A percentile compares a stretch with the other conserved stretches of the same genome.
These are phyloP conservation scores for Hypoxylon perforatum DNA, from an alignment of 495 filamentous ascomycete genomes.

Conservation along the genomic window DNA sequence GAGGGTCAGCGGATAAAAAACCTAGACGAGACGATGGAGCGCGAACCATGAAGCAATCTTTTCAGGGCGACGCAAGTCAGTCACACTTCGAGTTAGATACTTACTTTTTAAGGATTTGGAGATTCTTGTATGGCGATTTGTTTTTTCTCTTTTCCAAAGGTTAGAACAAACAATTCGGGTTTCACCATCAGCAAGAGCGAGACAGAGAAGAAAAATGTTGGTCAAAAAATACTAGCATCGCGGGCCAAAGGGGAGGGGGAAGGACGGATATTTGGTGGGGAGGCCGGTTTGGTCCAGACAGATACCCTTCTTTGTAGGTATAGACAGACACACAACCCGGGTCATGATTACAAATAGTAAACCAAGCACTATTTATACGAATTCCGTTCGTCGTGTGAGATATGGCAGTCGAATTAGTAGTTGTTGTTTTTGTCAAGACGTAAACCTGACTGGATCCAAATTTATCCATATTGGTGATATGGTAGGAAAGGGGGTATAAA, in stretches of 20 bases:
- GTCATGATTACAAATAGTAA: conserved; percentile 41
- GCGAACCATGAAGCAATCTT: conserved; percentile 32
- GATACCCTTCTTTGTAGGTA: conserved; percentile 46
- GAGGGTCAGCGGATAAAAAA: conserved; percentile 47
- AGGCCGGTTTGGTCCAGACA: conserved; percentile 39
- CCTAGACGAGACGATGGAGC: conserved; percentile 25
- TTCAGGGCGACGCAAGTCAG: conserved; percentile 4
- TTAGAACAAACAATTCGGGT: conserved; percentile 23
- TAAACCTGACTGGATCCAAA: too few species aligned
- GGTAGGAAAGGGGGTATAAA: too few species aligned
- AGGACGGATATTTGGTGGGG: conserved; percentile 11
- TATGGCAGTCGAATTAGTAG: background rate
- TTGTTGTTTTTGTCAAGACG: background rate
- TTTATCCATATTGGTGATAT: too few species aligned
- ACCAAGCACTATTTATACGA: conserved; percentile 27
- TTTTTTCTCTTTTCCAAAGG: conserved; percentile 11
- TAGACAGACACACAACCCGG: conserved; percentile 40
- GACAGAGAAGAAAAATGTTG: too few species aligned
- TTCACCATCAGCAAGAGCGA: conserved; percentile 4
- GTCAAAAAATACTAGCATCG: conserved; percentile 18
- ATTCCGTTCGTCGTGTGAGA: background rate
- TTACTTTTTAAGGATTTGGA: conserved; percentile 12
- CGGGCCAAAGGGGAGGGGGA: conserved; percentile 21
- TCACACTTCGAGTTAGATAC: conserved; percentile 3
- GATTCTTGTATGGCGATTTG: conserved; percentile 16